Conservation (phyloP, 73 alveolate species). For the Diophrys appendiculata region DNA sequence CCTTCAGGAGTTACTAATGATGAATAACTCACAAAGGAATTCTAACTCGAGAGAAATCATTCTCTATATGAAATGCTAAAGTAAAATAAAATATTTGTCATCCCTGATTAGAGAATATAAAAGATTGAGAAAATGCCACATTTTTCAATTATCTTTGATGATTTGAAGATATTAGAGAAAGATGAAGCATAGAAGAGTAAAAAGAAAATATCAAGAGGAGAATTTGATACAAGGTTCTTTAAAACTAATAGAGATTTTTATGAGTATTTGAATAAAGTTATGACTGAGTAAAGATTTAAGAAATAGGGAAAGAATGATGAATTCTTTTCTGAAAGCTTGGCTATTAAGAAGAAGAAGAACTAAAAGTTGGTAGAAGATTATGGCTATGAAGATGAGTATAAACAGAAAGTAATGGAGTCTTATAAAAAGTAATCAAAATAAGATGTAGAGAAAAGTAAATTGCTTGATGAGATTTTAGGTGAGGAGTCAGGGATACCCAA, state of each 20-base stretch:
- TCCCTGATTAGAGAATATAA: slow-evolving; percentile 8
- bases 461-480: neutral
- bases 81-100: neutral
- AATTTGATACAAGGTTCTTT: slow-evolving; percentile 1
- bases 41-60: too few relatives aligned
- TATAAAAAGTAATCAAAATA: neutral
- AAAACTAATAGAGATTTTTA: slow-evolving; percentile 6
- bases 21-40: too few relatives aligned
- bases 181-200: neutral
- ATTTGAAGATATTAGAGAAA: neutral
- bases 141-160: slow-evolving; percentile 6
- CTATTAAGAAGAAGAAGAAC: neutral
- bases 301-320: neutral
- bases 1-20: too few relatives aligned
- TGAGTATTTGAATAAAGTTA: neutral
- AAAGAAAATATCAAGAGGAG: neutral
- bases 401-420: neutral
- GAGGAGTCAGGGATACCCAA: neutral
- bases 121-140: neutral
- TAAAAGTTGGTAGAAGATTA: neutral
- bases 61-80: too few relatives aligned
- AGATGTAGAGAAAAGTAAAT: neutral
- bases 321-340: neutral
- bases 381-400: neutral
- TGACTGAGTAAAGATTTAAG: neutral